phyloP scores from a whole-genome alignment of 2,329 filamentous ascomycete genomes.

The Pseudogymnoascus sp. region DNA sequence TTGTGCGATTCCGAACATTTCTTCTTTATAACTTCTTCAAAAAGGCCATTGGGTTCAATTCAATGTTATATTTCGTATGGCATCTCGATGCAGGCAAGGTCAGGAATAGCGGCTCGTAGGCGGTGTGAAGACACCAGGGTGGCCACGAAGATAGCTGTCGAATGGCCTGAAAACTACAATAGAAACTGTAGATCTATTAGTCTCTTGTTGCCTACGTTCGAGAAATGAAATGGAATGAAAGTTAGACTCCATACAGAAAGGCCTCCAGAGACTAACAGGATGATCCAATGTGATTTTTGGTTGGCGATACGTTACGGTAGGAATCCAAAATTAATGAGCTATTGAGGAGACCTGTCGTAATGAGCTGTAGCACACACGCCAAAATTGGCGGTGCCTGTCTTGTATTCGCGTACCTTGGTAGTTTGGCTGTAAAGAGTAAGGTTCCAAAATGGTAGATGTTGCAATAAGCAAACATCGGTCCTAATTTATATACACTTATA shows the following conservation, averaged over 20 bases:
- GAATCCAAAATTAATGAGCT: background rate
- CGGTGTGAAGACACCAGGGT: background rate
- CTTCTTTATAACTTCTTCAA: slow-evolving; percentile 6
- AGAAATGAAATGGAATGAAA: background rate
- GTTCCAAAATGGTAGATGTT: background rate
- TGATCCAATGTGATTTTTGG: background rate
- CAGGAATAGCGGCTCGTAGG: background rate
- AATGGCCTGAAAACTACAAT: background rate
- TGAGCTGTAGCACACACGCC: background rate
- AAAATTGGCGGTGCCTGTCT: slow-evolving; percentile 6
- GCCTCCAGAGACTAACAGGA: too few relatives aligned
- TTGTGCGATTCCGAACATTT: slow-evolving; percentile 58
- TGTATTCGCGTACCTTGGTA: slow-evolving; percentile 5
- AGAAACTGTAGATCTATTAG: background rate
- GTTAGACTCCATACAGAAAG: background rate
- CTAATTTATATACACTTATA: background rate
- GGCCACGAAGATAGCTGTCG: background rate
- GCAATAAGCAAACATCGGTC: background rate
- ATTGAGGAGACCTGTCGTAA: slow-evolving; percentile 4
- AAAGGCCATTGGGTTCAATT: slow-evolving; percentile 8
- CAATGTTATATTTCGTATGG: background rate
- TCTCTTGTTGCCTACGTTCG: background rate
- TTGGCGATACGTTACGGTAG: background rate
- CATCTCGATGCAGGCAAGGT: background rate
- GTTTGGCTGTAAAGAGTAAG: background rate